phyloP scores from a whole-genome alignment of 2,329 filamentous ascomycete species.

The Apiospora sp. region DNA sequence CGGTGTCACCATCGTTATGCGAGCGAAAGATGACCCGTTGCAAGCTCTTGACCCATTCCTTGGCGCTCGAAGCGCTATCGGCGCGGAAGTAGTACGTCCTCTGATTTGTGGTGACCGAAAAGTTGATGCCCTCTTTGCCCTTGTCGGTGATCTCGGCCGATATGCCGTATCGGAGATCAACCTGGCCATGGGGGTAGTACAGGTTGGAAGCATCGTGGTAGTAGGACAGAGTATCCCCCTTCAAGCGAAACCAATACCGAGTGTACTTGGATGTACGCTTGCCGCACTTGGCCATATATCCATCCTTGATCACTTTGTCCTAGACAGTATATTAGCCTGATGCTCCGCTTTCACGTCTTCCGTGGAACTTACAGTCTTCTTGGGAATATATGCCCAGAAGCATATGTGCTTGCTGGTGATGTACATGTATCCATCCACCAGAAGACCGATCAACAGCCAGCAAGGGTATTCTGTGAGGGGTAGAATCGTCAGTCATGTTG shows the following conservation, averaged over 20 bases:
- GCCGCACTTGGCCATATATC: conserved; percentile 87
- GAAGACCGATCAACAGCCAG: conserved; percentile 89
- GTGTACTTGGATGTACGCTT: conserved; percentile 87
- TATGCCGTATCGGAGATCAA: conserved; percentile 91
- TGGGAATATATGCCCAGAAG: conserved; percentile 97
- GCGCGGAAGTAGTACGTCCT: conserved; percentile 88
- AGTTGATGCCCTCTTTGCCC: conserved; percentile 78
- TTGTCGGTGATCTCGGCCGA: conserved; percentile 82
- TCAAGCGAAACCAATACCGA: conserved; percentile 92
- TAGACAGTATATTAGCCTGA: conserved; percentile 44
- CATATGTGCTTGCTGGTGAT: conserved; percentile 92
- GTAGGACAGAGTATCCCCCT: conserved; percentile 91
- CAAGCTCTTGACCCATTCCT: conserved; percentile 94
- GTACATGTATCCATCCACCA: conserved; percentile 95
- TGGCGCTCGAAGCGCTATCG: conserved; percentile 86
- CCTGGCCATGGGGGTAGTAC: conserved; percentile 91
- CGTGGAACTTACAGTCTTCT: conserved; percentile 73
- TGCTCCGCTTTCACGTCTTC: not conserved
- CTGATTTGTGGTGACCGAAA: conserved; percentile 82
- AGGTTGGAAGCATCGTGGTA: conserved; percentile 83
- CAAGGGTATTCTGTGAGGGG: conserved; percentile 79
- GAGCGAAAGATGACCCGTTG: conserved; percentile 95
- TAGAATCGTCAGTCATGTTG: not conserved
- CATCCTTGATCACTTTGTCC: conserved; percentile 82
- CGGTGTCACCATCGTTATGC: conserved; percentile 94